These are phyloP conservation scores for Lentinus brumalis DNA, from an alignment of 768 basidiomycete genomes.

Conservation along the genomic window DNA sequence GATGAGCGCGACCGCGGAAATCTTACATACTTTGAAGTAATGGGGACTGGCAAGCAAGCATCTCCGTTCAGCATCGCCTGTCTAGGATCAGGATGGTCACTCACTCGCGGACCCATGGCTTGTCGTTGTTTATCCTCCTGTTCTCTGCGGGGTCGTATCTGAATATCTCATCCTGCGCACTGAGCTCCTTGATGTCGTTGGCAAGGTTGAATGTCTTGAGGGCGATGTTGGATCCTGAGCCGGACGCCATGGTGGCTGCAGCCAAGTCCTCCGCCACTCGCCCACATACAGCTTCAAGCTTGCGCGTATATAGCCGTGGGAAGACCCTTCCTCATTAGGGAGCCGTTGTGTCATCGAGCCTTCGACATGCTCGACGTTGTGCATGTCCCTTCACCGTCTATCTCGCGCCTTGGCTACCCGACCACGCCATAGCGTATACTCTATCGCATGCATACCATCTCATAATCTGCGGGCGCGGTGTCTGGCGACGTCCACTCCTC, in stretches of 20 bases:
- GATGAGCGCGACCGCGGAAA: constrained; percentile 91
- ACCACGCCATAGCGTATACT: background rate
- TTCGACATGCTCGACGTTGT: constrained; percentile 20
- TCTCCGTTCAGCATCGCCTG: background rate
- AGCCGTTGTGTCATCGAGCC: background rate
- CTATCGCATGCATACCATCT: background rate
- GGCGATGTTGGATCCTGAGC: constrained; percentile 52
- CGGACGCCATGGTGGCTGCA: constrained; percentile 26
- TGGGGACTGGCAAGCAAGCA: constrained; percentile 53
- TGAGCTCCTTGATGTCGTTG: constrained; percentile 71
- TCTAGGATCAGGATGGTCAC: constrained; percentile 25
- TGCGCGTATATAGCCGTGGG: constrained; percentile 15
- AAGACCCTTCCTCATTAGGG: constrained; percentile 1
- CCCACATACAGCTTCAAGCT: constrained; percentile 1
- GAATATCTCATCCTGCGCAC: constrained; percentile 81
- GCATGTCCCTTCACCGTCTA: constrained; percentile 14
- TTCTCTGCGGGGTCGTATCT: constrained; percentile 72
- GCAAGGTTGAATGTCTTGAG: constrained; percentile 71
- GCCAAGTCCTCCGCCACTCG: background rate
- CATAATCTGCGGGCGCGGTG: background rate
- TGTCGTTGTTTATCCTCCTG: constrained; percentile 61
- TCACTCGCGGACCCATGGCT: constrained; percentile 89
- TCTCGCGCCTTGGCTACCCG: constrained; percentile 7
- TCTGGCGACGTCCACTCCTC: background rate
- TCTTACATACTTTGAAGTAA: constrained; percentile 89